phyloP scores from a whole-genome alignment of 352 stramenopile species.

The Aphanomyces invadans region DNA sequence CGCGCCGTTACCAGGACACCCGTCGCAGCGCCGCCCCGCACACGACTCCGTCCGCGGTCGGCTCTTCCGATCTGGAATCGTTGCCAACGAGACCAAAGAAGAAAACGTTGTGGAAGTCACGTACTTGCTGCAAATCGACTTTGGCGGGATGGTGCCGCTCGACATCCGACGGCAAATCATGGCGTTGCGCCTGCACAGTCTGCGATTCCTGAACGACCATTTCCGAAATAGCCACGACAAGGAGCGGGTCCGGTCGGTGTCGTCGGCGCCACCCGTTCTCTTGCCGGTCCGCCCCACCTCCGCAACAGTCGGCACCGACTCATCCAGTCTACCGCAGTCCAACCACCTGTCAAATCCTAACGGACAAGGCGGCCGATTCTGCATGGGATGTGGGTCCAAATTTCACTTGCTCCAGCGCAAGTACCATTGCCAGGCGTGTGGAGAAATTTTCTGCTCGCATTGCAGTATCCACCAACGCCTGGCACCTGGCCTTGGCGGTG shows the following conservation, averaged over 20 bases:
- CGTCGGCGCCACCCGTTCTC: background rate
- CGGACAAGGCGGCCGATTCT: background rate
- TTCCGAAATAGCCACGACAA: background rate
- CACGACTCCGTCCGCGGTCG: constrained; percentile 69
- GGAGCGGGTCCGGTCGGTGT: background rate
- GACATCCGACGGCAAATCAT: constrained; percentile 14
- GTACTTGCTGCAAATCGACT: constrained; percentile 78
- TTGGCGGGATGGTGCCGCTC: constrained; percentile 39
- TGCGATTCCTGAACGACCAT: constrained; percentile 10
- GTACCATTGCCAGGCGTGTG: constrained; percentile 55
- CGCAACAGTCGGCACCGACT: background rate
- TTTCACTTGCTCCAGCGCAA: constrained; percentile 72
- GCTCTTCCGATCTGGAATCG: constrained; percentile 72
- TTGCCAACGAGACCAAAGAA: constrained; percentile 73
- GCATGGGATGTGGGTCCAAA: constrained; percentile 34
- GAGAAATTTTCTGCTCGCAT: constrained; percentile 66
- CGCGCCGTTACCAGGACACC: constrained; percentile 35
- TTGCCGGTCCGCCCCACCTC: background rate
- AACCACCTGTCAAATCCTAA: background rate
- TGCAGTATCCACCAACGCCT: constrained; percentile 29
- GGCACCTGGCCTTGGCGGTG: constrained; percentile 58
- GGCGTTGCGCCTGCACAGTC: constrained; percentile 6
- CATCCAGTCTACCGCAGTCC: background rate
- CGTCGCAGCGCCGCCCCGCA: constrained; percentile 29
- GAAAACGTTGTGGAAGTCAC: constrained; percentile 76